phyloP scores from a whole-genome alignment of 106 monocot genomes.

The Dendrobium huoshanense region DNA sequence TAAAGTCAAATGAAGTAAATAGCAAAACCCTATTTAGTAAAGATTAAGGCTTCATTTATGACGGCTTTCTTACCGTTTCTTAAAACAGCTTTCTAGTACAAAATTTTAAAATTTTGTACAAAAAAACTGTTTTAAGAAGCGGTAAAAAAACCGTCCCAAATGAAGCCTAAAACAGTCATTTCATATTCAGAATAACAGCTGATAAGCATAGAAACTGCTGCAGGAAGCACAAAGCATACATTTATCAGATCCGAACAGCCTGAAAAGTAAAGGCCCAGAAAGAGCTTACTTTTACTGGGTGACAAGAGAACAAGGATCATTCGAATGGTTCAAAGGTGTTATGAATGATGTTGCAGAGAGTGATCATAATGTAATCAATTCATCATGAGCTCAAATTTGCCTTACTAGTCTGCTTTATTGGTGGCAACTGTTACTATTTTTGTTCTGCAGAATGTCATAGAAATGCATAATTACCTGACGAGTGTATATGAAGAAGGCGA shows the following conservation, averaged over 20 bases:
- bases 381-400: background rate
- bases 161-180: background rate
- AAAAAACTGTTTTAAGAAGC: no score
- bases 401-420: background rate
- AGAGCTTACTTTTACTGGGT: conserved; percentile 98
- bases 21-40: background rate
- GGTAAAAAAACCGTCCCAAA: no score
- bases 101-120: no score
- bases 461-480: conserved; percentile 90
- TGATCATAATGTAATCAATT: conserved; percentile 48
- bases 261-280: conserved; percentile 40
- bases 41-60: background rate
- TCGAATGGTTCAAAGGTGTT: conserved; percentile 96
- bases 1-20: conserved; percentile 45
- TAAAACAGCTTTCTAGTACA: no score
- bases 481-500: conserved; percentile 98
- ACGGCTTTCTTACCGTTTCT: no score
- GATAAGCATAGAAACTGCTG: background rate
- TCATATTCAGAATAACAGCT: background rate
- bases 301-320: conserved; percentile 89
- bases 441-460: conserved; percentile 58
- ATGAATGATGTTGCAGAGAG: conserved; percentile 93
- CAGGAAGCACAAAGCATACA: conserved; percentile 27
- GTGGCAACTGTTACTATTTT: background rate
- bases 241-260: conserved; percentile 8